Conservation (phyloP, 331 rosid species). For the Spiraea crenata region DNA sequence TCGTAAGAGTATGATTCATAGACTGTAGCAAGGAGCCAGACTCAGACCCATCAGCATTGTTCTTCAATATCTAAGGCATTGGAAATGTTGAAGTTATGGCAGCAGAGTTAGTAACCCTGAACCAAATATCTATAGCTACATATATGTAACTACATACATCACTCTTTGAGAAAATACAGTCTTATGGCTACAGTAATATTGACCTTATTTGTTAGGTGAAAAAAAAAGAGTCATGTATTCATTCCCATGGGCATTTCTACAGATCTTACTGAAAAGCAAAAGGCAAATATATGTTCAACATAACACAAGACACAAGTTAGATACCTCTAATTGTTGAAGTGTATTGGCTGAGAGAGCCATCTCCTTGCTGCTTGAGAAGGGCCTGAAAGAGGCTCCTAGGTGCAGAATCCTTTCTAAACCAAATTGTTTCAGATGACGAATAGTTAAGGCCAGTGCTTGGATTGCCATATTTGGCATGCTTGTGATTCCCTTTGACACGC, state of each 20-base stretch:
- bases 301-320: slow-evolving; percentile 9
- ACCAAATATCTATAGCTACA: neutral
- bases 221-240: neutral
- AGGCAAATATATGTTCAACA: slow-evolving; percentile 16
- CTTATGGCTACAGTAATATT: neutral
- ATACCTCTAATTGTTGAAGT: slow-evolving; percentile 92
- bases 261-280: slow-evolving; percentile 11
- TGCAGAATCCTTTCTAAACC: slow-evolving; percentile 74
- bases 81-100: slow-evolving; percentile 7
- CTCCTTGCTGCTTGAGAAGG: slow-evolving; percentile 70
- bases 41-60: slow-evolving; percentile 81
- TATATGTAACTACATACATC: neutral
- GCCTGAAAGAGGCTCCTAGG: slow-evolving; percentile 76
- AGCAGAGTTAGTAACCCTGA: neutral
- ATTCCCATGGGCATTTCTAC: neutral
- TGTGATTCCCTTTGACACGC: slow-evolving; percentile 60
- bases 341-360: slow-evolving; percentile 89
- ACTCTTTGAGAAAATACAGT: neutral
- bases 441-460: slow-evolving; percentile 82
- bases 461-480: slow-evolving; percentile 73
- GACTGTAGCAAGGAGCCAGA: slow-evolving; percentile 79
- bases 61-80: slow-evolving; percentile 63
- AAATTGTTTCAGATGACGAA: slow-evolving; percentile 75
- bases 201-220: neutral
- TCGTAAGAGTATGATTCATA: slow-evolving; percentile 83